phyloP scores from a whole-genome alignment of 306 rosid genomes.

The Purshia tridentata region DNA sequence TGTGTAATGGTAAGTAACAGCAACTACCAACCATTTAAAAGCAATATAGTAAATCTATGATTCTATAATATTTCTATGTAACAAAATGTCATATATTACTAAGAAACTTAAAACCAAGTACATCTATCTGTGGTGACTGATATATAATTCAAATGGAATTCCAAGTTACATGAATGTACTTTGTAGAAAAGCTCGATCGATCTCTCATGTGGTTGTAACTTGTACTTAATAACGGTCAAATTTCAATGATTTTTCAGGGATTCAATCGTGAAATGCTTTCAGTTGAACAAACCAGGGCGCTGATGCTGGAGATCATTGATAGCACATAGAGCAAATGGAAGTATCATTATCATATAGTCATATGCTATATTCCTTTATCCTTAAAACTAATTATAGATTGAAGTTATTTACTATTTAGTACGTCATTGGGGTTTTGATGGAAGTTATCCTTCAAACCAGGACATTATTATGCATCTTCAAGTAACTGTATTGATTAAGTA shows the following conservation, averaged over 20 bases:
- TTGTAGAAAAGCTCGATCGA: too few relatives aligned
- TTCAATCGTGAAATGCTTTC: conserved; percentile 33
- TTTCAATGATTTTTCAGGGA: conserved; percentile 37
- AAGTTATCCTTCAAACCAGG: conserved; percentile 3
- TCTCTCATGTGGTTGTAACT: not conserved
- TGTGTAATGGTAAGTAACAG: conserved; percentile 43
- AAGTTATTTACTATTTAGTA: not conserved
- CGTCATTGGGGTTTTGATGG: not conserved
- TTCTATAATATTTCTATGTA: too few relatives aligned
- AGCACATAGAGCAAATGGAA: conserved; percentile 24
- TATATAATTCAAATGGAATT: too few relatives aligned
- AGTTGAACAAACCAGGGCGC: conserved; percentile 30
- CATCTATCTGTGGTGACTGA: not conserved
- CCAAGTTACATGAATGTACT: not conserved
- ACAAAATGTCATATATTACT: not conserved
- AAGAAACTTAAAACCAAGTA: not conserved
- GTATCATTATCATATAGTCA: conserved; percentile 1
- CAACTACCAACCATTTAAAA: too few relatives aligned
- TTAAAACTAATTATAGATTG: not conserved
- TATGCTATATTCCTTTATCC: not conserved
- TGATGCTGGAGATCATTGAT: conserved; percentile 36
- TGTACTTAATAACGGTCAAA: conserved; percentile 10
- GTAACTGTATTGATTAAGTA: not conserved
- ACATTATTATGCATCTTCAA: not conserved
- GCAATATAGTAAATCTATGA: too few relatives aligned